These are phyloP conservation scores for Pelargonium cotyledonis DNA, from an alignment of 441 rosid genomes.

Conservation along the genomic window DNA sequence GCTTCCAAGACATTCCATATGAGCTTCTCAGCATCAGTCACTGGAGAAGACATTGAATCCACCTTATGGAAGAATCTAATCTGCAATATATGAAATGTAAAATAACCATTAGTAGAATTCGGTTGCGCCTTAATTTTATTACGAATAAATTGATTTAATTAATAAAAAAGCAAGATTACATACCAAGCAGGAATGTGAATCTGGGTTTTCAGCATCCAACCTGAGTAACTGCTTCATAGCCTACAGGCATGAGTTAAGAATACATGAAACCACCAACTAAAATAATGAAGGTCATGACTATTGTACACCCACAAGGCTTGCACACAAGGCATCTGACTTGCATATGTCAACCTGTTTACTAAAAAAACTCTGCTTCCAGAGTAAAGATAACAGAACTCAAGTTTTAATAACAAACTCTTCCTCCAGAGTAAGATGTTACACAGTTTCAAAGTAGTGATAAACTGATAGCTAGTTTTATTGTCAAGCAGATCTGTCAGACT, in stretches of 20 bases:
- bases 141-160: not conserved
- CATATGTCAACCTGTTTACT: not conserved
- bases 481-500: too few relatives aligned
- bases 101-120: constrained; percentile 14
- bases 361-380: constrained; percentile 4
- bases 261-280: not conserved
- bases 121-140: not conserved
- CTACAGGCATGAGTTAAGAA: constrained; percentile 31
- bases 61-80: constrained; percentile 77
- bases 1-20: constrained; percentile 86
- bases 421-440: not conserved
- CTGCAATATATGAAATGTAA: constrained; percentile 39
- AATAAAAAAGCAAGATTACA: constrained; percentile 15
- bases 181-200: constrained; percentile 95
- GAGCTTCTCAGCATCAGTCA: constrained; percentile 67
- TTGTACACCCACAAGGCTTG: not conserved
- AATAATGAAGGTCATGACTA: not conserved
- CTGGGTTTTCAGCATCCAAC: constrained; percentile 86
- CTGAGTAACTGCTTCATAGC: constrained; percentile 84
- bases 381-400: not conserved
- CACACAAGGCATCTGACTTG: not conserved
- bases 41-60: constrained; percentile 57
- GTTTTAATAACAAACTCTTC: not conserved
- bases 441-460: too few relatives aligned
- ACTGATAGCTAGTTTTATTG: too few relatives aligned